Conservation (phyloP, 2,329 filamentous ascomycete genomes). For the Ceratocystis eucalypticola region DNA sequence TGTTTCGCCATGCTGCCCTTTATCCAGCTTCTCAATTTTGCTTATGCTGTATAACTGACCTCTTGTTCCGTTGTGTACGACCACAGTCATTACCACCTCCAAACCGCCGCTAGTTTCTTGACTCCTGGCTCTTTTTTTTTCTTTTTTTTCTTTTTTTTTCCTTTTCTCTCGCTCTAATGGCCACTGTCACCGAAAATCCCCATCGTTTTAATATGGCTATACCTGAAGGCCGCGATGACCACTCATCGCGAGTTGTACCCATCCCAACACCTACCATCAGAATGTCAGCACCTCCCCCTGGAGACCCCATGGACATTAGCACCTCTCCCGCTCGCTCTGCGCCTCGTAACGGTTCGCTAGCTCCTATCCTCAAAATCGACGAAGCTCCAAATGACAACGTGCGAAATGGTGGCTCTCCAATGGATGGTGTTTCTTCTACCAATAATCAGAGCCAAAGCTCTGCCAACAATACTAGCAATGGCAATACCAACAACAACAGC, state of each 20-base stretch:
- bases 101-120: neutral
- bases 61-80: neutral
- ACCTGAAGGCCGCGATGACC: conserved; percentile 16
- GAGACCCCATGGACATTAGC: conserved; percentile 49
- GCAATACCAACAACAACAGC: conserved; percentile 27
- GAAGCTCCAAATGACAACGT: conserved; percentile 9
- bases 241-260: conserved; percentile 31
- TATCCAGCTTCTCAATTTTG: neutral
- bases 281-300: conserved; percentile 44
- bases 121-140: neutral
- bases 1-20: neutral
- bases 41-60: neutral
- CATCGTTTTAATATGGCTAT: conserved; percentile 18
- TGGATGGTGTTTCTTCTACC: conserved; percentile 20
- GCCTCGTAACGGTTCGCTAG: conserved; percentile 4
- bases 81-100: neutral
- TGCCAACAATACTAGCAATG: too few species aligned
- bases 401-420: conserved; percentile 15
- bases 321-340: conserved; percentile 36
- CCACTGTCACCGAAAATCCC: conserved; percentile 19
- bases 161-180: conserved; percentile 14
- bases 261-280: conserved; percentile 45
- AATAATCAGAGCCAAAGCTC: neutral
- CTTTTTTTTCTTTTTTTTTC: neutral
- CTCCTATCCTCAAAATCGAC: conserved; percentile 11